These are phyloP conservation scores for Curvularia spicifera DNA, from an alignment of 2,329 filamentous ascomycete species.

Conservation along the genomic window DNA sequence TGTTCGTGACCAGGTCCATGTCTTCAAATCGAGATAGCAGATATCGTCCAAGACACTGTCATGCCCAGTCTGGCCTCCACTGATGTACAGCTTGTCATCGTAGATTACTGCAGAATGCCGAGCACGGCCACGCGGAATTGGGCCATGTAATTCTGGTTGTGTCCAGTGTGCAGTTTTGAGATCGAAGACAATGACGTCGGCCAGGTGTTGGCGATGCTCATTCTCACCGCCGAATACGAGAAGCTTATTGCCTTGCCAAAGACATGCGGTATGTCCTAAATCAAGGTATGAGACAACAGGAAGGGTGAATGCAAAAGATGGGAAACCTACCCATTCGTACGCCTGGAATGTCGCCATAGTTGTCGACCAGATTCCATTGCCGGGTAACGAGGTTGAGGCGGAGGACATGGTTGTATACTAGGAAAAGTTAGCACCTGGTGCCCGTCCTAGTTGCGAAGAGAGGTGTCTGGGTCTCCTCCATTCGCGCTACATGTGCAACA, in stretches of 20 bases:
- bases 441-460: not conserved
- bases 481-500: not conserved
- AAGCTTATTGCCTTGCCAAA: slow-evolving; percentile 94
- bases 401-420: slow-evolving; percentile 95
- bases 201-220: slow-evolving; percentile 93
- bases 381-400: slow-evolving; percentile 84
- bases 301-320: not conserved
- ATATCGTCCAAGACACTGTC: slow-evolving; percentile 96
- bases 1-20: slow-evolving; percentile 94
- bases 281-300: slow-evolving; percentile 19
- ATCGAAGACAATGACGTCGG: slow-evolving; percentile 95
- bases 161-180: slow-evolving; percentile 95
- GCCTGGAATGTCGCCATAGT: slow-evolving; percentile 96
- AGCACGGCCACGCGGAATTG: slow-evolving; percentile 85
- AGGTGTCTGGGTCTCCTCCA: not conserved
- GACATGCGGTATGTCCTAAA: slow-evolving; percentile 86
- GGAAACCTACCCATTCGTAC: slow-evolving; percentile 83
- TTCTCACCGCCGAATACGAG: slow-evolving; percentile 98
- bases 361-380: slow-evolving; percentile 95
- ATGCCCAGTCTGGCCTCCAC: slow-evolving; percentile 92
- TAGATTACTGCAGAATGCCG: slow-evolving; percentile 93
- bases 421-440: slow-evolving; percentile 8
- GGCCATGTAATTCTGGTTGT: slow-evolving; percentile 83
- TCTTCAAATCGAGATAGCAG: slow-evolving; percentile 95
- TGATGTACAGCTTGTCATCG: slow-evolving; percentile 94